phyloP scores from a whole-genome alignment of 495 filamentous ascomycete genomes.

The Neurospora sp. region DNA sequence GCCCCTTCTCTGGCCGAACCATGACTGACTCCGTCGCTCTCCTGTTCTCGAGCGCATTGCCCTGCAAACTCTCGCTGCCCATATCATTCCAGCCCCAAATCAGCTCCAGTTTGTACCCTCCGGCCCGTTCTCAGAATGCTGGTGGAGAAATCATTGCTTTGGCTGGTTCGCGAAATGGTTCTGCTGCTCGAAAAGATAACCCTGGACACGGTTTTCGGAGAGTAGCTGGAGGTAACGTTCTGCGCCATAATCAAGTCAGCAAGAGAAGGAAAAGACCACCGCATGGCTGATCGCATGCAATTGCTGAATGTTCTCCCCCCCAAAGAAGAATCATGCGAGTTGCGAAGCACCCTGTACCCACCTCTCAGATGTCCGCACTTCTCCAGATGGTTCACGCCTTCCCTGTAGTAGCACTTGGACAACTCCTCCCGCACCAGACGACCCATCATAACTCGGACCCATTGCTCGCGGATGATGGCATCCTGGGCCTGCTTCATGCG shows the following conservation, averaged over 20 bases:
- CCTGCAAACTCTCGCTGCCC: background rate
- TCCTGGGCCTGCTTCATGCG: constrained; percentile 90
- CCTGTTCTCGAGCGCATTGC: background rate
- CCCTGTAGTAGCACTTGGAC: constrained; percentile 87
- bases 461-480: constrained; percentile 89
- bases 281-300: background rate
- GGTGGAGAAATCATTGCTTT: constrained; percentile 5
- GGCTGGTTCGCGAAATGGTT: constrained; percentile 58
- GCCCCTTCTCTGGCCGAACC: background rate
- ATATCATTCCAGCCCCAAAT: background rate
- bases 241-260: constrained; percentile 24
- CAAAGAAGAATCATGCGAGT: background rate
- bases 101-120: background rate
- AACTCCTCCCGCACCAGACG: constrained; percentile 87
- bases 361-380: constrained; percentile 90
- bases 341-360: constrained; percentile 35
- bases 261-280: background rate
- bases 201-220: constrained; percentile 72
- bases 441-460: constrained; percentile 97
- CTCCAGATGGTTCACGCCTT: constrained; percentile 95
- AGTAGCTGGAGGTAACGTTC: constrained; percentile 91
- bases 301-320: background rate
- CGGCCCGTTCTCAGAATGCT: background rate
- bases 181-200: constrained; percentile 87
- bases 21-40: background rate